These are phyloP conservation scores for Dipteronia sinensis DNA, from an alignment of 345 rosid genomes.

Conservation along the genomic window DNA sequence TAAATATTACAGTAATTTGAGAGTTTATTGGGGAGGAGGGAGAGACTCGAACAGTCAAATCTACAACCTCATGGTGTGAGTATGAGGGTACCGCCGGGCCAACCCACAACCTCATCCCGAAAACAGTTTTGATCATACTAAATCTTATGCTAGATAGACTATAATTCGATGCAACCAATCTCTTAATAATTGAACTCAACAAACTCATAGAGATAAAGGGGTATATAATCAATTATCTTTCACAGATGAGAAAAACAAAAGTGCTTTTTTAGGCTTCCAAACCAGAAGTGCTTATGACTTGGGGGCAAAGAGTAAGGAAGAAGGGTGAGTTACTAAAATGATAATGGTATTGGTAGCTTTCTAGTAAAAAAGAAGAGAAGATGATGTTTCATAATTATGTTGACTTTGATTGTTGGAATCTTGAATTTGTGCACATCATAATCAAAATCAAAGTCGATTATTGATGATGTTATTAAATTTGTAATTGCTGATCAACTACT, in stretches of 20 bases:
- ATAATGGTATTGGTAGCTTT: not conserved
- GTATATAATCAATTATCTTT: not conserved
- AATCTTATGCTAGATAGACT: too few species aligned
- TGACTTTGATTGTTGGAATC: slow-evolving; percentile 30
- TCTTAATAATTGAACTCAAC: not conserved
- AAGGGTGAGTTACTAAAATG: not conserved
- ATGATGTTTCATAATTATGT: slow-evolving; percentile 21
- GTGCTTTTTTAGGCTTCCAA: not conserved
- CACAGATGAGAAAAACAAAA: not conserved
- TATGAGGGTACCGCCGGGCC: too few species aligned
- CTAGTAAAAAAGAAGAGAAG: not conserved
- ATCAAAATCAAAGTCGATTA: not conserved
- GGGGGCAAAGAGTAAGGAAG: slow-evolving; percentile 2
- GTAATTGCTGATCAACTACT: not conserved
- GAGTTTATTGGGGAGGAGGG: too few species aligned
- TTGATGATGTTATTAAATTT: too few species aligned
- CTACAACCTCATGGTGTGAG: too few species aligned
- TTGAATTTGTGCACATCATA: not conserved
- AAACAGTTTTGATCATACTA: too few species aligned
- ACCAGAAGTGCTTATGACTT: not conserved
- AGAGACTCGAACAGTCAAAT: too few species aligned
- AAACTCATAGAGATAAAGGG: not conserved
- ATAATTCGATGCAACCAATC: not conserved
- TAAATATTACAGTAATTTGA: too few species aligned
- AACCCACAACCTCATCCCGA: too few species aligned